Evolutionary conservation across 2,329 filamentous ascomycete species (phyloP).

Genomic region (Basipetospora chlamydospora): DNA sequence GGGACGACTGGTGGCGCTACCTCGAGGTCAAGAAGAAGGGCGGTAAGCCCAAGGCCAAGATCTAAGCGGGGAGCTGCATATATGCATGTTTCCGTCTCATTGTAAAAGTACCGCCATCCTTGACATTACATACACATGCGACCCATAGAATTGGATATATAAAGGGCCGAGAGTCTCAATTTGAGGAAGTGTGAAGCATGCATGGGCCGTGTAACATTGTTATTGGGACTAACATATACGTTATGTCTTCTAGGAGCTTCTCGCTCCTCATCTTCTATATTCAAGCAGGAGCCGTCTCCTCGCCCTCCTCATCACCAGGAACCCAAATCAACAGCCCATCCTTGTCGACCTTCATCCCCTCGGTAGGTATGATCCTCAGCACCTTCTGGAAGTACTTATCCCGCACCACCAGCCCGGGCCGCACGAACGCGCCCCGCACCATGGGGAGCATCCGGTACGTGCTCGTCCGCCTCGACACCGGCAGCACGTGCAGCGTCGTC

Average conservation of each 20-base stretch:
- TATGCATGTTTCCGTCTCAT: no score
- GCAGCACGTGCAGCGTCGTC: conserved; percentile 65
- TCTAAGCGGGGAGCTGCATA: not conserved
- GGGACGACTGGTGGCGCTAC: conserved; percentile 14
- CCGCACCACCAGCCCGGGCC: conserved; percentile 59
- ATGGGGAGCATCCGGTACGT: conserved; percentile 62
- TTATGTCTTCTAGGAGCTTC: not conserved
- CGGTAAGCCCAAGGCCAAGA: conserved; percentile 2
- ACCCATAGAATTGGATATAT: conserved; percentile 1
- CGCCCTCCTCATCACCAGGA: conserved; percentile 18
- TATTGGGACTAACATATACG: no score
- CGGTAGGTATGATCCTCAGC: conserved; percentile 64
- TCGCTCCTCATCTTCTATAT: not conserved
- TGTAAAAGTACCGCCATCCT: no score
- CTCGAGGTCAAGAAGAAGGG: no score
- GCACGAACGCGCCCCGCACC: conserved; percentile 51
- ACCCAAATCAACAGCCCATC: conserved; percentile 52
- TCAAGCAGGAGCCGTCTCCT: no score
- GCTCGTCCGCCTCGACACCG: conserved; percentile 61
- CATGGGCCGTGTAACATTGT: no score
- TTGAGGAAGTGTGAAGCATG: no score
- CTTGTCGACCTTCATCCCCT: conserved; percentile 52
- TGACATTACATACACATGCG: not conserved
- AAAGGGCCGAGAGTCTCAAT: no score
- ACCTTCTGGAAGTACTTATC: conserved; percentile 93